Conservation (phyloP, 177 flowering plant genomes). For the Vitis hybrid region DNA sequence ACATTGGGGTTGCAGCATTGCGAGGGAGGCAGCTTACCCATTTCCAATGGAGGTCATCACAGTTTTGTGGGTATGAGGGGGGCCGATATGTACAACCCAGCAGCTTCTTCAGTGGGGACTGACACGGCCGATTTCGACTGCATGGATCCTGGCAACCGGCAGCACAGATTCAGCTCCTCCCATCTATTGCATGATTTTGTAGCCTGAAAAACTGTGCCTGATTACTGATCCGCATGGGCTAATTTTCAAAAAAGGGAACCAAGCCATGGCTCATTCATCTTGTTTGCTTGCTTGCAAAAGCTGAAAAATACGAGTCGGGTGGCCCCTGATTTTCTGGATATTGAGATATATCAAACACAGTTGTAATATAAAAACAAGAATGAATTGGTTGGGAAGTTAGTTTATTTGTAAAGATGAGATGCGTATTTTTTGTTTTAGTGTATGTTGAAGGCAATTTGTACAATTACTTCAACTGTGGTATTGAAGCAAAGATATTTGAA, state of each 20-base stretch:
- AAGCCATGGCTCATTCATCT: neutral
- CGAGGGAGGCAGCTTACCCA: constrained; percentile 51
- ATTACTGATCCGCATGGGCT: constrained; percentile 1
- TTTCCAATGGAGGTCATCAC: constrained; percentile 39
- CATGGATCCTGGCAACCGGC: constrained; percentile 53
- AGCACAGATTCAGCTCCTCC: constrained; percentile 56
- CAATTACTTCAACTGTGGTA: constrained; percentile 25
- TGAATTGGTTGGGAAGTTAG: constrained; percentile 38
- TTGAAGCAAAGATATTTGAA: constrained; percentile 16
- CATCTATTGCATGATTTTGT: constrained; percentile 77
- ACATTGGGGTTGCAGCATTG: constrained; percentile 83
- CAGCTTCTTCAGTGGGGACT: constrained; percentile 41
- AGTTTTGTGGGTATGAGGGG: constrained; percentile 52
- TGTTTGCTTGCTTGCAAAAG: constrained; percentile 13
- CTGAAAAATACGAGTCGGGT: neutral
- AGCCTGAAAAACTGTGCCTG: constrained; percentile 32
- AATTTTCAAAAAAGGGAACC: no score
- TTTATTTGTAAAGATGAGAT: constrained; percentile 47
- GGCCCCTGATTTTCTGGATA: constrained; percentile 14
- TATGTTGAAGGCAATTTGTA: constrained; percentile 34
- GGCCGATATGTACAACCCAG: constrained; percentile 46
- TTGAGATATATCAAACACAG: constrained; percentile 24
- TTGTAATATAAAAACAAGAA: constrained; percentile 37
- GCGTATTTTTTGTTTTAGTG: constrained; percentile 23
- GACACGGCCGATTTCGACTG: constrained; percentile 56